These are phyloP conservation scores for Pittosporum tobira DNA, from an alignment of 129 eudicot species.

Conservation along the genomic window DNA sequence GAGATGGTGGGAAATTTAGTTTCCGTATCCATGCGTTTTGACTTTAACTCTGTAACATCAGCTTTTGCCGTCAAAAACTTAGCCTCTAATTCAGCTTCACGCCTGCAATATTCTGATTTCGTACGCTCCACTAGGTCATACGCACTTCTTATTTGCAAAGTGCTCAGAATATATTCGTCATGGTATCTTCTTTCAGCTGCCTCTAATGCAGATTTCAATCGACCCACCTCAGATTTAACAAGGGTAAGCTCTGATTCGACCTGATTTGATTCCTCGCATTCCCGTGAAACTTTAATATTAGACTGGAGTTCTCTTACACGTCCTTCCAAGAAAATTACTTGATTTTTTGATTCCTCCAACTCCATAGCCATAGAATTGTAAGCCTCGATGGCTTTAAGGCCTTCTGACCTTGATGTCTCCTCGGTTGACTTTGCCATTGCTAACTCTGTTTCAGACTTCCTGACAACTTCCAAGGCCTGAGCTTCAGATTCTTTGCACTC, in stretches of 20 bases:
- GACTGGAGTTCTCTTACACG: constrained; percentile 32
- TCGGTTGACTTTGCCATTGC: constrained; percentile 38
- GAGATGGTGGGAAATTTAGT: constrained; percentile 23
- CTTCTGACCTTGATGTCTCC: constrained; percentile 33
- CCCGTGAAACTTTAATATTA: constrained; percentile 10
- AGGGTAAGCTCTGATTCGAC: constrained; percentile 26
- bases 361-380: constrained; percentile 37
- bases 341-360: constrained; percentile 45
- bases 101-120: constrained; percentile 34
- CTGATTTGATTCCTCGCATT: constrained; percentile 16
- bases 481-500: constrained; percentile 68
- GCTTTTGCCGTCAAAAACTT: constrained; percentile 29
- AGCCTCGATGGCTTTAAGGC: constrained; percentile 34
- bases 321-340: constrained; percentile 46
- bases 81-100: constrained; percentile 40
- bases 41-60: constrained; percentile 41
- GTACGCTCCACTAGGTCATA: constrained; percentile 59
- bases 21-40: constrained; percentile 32
- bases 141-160: constrained; percentile 62
- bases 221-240: constrained; percentile 38
- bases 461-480: constrained; percentile 32
- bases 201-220: constrained; percentile 45
- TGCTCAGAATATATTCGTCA: constrained; percentile 59
- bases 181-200: constrained; percentile 57
- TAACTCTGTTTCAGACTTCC: constrained; percentile 36